Conservation (phyloP, 345 rosid genomes). For the Nephelium lappaceum region DNA sequence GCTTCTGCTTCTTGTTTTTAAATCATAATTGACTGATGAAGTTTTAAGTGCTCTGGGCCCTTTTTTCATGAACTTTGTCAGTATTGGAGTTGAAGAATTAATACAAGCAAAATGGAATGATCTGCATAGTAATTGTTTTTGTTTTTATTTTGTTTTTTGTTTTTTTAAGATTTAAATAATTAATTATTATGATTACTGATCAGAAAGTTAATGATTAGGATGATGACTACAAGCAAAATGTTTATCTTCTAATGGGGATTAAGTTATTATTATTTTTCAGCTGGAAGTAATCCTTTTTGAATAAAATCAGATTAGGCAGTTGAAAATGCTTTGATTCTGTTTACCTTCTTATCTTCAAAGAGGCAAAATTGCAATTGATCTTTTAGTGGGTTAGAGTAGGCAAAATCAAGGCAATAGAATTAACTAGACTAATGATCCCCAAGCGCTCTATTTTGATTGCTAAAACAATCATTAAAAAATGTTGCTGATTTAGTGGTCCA, state of each 20-base stretch:
- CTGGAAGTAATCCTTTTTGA: slow-evolving; percentile 12
- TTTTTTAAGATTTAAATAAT: neutral
- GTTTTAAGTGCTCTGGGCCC: too few relatives aligned
- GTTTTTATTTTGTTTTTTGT: neutral
- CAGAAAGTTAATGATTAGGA: neutral
- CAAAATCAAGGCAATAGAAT: neutral
- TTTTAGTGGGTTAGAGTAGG: neutral
- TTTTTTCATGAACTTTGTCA: too few relatives aligned
- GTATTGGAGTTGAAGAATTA: neutral
- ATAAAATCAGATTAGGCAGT: slow-evolving; percentile 1
- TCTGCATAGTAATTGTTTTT: neutral
- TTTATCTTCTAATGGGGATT: neutral
- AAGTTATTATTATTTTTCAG: slow-evolving; percentile 1
- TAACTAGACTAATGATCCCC: neutral
- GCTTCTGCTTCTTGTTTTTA: neutral
- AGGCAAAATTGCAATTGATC: neutral
- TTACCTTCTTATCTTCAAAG: neutral
- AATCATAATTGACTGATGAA: too few relatives aligned
- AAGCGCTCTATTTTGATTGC: neutral
- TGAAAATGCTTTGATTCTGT: slow-evolving; percentile 4
- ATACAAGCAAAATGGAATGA: slow-evolving; percentile 1
- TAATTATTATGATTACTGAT: neutral
- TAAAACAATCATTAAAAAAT: neutral
- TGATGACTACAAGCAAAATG: neutral
- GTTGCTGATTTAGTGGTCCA: slow-evolving; percentile 1